Conservation (phyloP, 805 yeast species). For the Clavispora asparagi region DNA sequence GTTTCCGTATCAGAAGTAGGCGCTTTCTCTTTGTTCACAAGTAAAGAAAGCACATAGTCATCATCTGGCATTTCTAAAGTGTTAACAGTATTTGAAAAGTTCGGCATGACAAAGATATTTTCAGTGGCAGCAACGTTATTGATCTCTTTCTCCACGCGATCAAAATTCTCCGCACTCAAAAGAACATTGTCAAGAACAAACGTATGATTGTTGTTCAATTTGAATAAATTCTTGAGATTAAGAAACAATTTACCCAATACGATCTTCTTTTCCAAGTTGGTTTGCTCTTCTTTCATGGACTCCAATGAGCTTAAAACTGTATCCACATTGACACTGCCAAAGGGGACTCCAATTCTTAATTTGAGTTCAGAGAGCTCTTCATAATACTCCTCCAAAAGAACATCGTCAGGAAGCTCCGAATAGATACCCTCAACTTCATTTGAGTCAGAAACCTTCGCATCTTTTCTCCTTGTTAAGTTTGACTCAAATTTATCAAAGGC, state of each 20-base stretch:
- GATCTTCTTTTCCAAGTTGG: slow-evolving; percentile 14
- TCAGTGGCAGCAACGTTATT: background rate
- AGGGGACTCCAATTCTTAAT: slow-evolving; percentile 14
- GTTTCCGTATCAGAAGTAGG: slow-evolving; percentile 37
- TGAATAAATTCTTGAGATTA: slow-evolving; percentile 28
- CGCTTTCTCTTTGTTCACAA: slow-evolving; percentile 39
- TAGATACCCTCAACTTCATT: slow-evolving; percentile 8
- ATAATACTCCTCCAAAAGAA: slow-evolving; percentile 28
- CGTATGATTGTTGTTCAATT: slow-evolving; percentile 26
- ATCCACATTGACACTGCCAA: slow-evolving; percentile 9
- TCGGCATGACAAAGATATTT: slow-evolving; percentile 1
- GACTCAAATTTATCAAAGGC: slow-evolving; percentile 16
- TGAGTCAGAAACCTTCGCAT: background rate
- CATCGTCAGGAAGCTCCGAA: slow-evolving; percentile 29
- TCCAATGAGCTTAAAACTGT: slow-evolving; percentile 14
- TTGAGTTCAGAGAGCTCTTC: slow-evolving; percentile 25
- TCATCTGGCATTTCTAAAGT: background rate
- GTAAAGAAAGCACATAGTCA: slow-evolving; percentile 4
- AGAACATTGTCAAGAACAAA: slow-evolving; percentile 33
- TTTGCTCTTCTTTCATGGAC: slow-evolving; percentile 12
- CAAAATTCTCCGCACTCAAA: slow-evolving; percentile 23
- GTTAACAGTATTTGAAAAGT: background rate
- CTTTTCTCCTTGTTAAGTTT: slow-evolving; percentile 3
- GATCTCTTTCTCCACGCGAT: slow-evolving; percentile 13
- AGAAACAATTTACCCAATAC: slow-evolving; percentile 23